Evolutionary conservation across 805 yeast species (phyloP).

Genomic region (Teunomyces kruisii): DNA sequence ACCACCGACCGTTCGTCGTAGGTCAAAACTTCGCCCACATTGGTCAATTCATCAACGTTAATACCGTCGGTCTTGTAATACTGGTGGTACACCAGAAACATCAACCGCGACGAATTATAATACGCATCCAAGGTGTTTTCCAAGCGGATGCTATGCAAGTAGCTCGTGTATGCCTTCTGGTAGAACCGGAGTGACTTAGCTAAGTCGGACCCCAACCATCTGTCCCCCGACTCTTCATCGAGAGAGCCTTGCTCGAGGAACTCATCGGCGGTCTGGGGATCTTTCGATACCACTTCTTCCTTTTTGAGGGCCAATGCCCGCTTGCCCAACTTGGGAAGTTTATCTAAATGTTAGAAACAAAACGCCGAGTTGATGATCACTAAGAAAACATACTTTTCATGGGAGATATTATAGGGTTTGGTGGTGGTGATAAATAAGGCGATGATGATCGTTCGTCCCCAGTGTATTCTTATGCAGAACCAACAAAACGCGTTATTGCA

Average conservation of each 20-base stretch:
- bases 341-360: slow-evolving; percentile 3
- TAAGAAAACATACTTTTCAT: slow-evolving; percentile 3
- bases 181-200: slow-evolving; percentile 65
- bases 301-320: slow-evolving; percentile 12
- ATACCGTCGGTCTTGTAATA: slow-evolving; percentile 50
- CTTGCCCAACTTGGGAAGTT: slow-evolving; percentile 17
- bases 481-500: too few relatives aligned
- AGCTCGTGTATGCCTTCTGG: slow-evolving; percentile 52
- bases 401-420: not conserved
- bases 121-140: slow-evolving; percentile 42
- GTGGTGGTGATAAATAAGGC: not conserved
- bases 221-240: slow-evolving; percentile 73
- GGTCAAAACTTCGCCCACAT: slow-evolving; percentile 32
- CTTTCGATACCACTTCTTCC: slow-evolving; percentile 7
- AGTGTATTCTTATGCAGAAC: too few relatives aligned
- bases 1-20: slow-evolving; percentile 34
- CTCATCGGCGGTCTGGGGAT: slow-evolving; percentile 50
- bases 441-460: too few relatives aligned
- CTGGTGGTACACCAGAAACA: slow-evolving; percentile 57
- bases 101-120: slow-evolving; percentile 59
- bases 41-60: slow-evolving; percentile 25
- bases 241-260: slow-evolving; percentile 54
- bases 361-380: not conserved
- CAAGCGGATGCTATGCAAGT: slow-evolving; percentile 34
- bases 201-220: slow-evolving; percentile 68